Base-by-base conservation (phyloP, 805 yeast genomes). In the Candida tallmaniae region DNA sequence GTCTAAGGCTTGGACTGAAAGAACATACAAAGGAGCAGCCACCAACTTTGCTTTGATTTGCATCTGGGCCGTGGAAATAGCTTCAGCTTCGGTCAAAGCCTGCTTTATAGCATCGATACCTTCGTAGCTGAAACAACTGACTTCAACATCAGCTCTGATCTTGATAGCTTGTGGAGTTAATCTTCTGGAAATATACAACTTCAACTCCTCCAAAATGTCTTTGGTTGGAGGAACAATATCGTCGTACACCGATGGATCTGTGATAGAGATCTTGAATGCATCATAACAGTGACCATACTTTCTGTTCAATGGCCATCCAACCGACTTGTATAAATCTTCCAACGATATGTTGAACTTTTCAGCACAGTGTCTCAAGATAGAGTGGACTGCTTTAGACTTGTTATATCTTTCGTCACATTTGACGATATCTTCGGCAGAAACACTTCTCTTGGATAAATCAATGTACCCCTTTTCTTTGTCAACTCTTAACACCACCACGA, bases 391-490 rank as follows among this genome's bases (percentile, higher is more conserved):
- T 69, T 93, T 93, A 46, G 95, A 83, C 67, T 89, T 90, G 68
- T 86, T 90, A 68, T 85, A 93, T 64, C 94, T 79, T 68, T 93
- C 98, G 68, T 93, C 98, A 73, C 97, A 93, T 65, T 87, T 87
- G 53, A 83, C 80, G 47, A 93, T 90, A 63, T 93, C 98, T 68
- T 93, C 98, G 24, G 96, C 81, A n/a, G 94, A 81, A 36, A 90
- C 98, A 62, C 96, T 81, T 76, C 97, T 89, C 65, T 93, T 93
- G 38, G 97, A 88, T 56, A 93, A 73, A 68, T 93, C 98, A 58
- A 93, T 93, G 65, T 93, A 93, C 31, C 98, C 98, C 66, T 93
- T 93, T 62, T 93, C 98, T 64, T 89, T 89, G 67, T 93, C 98
- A 41, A 93, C 98, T 72, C 98, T 83, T 56, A 93, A 73, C 7